Base-by-base conservation (phyloP, 169 alveolate species). In the Cystoisospora suis region DNA sequence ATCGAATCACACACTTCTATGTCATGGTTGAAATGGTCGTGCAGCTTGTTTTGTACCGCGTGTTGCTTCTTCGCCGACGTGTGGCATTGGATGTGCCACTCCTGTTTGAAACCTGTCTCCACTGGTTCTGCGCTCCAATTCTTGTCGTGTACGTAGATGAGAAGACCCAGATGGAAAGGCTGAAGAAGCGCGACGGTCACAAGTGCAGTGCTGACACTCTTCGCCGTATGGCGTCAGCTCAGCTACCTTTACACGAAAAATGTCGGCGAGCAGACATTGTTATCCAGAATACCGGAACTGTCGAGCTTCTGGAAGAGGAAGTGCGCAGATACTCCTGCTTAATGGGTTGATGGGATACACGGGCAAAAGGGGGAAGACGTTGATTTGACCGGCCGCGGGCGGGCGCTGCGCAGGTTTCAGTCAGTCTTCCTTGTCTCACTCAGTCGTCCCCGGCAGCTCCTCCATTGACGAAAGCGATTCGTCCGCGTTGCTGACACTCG, bases 61-160 rank as follows among this genome's bases (percentile, higher is more conserved):
- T 94, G n/a, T 49, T 86, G 47, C 80, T 93, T 23, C n/a, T 90
- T 15, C 75, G 86, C 70, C 44, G 86, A 5, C 72, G 93, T 4
- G 89, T 94, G 15, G 88, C 94, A 12, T 65, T 95, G 15, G 97
- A 95, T 56, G 96, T 97, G n/a, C 96, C 98, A 23, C 46, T 95
- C 40, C 95, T 96, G 15, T 96, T 94, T 81, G 98, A 96, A 85
- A 92, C 96, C 5, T 86, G 81, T 53, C 80, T 95, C 0, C 94
- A 94, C 44, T 94, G 90, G 81, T 53, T 96, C 42, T 95, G 97
- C 81, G 94, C 92, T 38, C 98, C 98, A 0, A 94, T 96, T 0
- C 87, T 95, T 38, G 95, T 94, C 0, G 95, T 96, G 23, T 59
- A 87, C 4, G 59, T 93, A 5, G 70, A 56, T 17, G 93, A 92